A percentile compares a stretch with the other conserved stretches of the same genome.
Conservation (phyloP, 192 early-diverging fungal genomes). For the Dissophora globulifera region DNA sequence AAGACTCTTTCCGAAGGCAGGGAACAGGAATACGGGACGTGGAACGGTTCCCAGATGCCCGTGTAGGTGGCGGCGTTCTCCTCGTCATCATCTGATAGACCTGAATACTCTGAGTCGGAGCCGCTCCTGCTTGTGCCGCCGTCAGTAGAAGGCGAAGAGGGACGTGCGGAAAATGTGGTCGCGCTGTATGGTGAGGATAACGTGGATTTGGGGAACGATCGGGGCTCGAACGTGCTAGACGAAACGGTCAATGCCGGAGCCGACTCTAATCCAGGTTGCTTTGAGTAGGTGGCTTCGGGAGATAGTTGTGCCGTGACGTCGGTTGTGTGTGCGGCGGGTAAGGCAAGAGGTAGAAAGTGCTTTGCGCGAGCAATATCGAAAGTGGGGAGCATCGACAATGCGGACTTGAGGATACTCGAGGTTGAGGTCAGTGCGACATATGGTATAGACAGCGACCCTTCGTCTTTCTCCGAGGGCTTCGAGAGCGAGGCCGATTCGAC, state of each 20-base stretch:
- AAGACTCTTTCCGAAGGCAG: conserved; percentile 29
- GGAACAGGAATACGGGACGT: conserved; percentile 33
- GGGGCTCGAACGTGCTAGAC: no score
- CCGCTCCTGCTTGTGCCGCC: not conserved
- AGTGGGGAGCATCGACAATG: conserved; percentile 17
- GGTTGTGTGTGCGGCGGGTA: not conserved
- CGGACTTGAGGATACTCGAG: conserved; percentile 27
- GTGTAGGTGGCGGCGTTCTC: conserved; percentile 30
- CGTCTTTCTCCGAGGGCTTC: no score
- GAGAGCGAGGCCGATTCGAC: no score
- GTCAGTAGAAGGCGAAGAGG: not conserved
- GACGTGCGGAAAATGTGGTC: not conserved
- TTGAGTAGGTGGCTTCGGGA: no score
- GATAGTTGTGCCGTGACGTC: not conserved
- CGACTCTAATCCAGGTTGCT: no score
- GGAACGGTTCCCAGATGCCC: conserved; percentile 47
- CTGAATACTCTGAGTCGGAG: not conserved
- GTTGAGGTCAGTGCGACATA: no score
- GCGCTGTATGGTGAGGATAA: not conserved
- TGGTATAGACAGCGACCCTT: conserved; percentile 29
- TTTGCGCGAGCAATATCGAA: conserved; percentile 24
- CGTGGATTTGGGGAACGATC: not conserved
- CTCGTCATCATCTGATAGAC: not conserved
- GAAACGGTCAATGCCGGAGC: no score
- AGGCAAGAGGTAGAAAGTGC: not conserved